These are phyloP conservation scores for Boletus sp. DNA, from an alignment of 1,284 basidiomycete genomes.

Conservation along the genomic window DNA sequence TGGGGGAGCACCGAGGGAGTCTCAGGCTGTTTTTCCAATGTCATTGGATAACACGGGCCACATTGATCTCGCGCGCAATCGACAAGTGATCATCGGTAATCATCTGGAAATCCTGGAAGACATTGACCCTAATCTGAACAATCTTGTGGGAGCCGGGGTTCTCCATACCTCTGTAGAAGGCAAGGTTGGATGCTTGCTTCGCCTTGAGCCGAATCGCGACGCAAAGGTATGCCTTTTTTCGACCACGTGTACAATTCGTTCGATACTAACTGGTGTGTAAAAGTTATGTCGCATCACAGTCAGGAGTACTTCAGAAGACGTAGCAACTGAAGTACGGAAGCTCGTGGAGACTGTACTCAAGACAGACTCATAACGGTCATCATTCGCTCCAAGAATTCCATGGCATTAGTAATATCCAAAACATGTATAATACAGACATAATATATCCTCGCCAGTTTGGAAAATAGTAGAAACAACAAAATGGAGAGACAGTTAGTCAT, in stretches of 20 bases:
- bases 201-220: slow-evolving; percentile 92
- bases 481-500: not conserved
- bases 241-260: not conserved
- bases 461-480: slow-evolving; percentile 1
- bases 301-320: slow-evolving; percentile 92
- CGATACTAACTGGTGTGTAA: slow-evolving; percentile 6
- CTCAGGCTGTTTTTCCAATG: slow-evolving; percentile 86
- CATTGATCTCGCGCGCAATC: slow-evolving; percentile 72
- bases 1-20: slow-evolving; percentile 90
- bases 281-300: slow-evolving; percentile 93
- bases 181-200: slow-evolving; percentile 92
- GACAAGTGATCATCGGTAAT: slow-evolving; percentile 75
- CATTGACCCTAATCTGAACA: slow-evolving; percentile 84
- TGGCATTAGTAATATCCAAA: slow-evolving; percentile 13
- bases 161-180: slow-evolving; percentile 84
- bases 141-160: slow-evolving; percentile 91
- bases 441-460: slow-evolving; percentile 22
- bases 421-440: slow-evolving; percentile 27
- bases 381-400: not conserved
- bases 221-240: slow-evolving; percentile 67
- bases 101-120: slow-evolving; percentile 75
- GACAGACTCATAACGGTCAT: slow-evolving; percentile 20
- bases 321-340: slow-evolving; percentile 78
- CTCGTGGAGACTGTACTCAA: slow-evolving; percentile 60
- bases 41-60: slow-evolving; percentile 64